phyloP scores from a whole-genome alignment of 169 alveolate genomes.

The Eimeria praecox region DNA sequence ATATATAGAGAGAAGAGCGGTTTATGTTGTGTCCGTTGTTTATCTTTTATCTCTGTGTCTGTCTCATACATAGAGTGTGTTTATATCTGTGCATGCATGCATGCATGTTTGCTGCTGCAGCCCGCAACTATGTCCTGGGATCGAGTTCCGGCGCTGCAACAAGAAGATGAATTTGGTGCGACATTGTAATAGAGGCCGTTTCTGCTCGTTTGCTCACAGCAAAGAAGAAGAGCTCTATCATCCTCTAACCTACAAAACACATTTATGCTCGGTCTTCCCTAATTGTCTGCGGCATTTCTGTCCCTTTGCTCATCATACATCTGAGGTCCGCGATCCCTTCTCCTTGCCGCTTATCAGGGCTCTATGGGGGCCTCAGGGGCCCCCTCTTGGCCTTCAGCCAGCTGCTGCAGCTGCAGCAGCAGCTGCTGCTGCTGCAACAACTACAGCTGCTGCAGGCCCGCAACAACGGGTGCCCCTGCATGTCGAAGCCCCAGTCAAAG shows the following conservation, averaged over 20 bases:
- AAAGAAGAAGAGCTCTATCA: constrained; percentile 88
- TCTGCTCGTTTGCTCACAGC: constrained; percentile 87
- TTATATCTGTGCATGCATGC: background rate
- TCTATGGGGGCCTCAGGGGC: constrained; percentile 10
- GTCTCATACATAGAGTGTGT: too few relatives aligned
- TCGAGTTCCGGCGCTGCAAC: constrained; percentile 83
- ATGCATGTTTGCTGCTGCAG: constrained; percentile 55
- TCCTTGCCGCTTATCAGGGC: constrained; percentile 53
- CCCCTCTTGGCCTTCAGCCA: constrained; percentile 17
- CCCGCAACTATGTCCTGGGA: constrained; percentile 87
- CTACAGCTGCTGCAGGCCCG: background rate
- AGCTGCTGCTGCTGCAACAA: constrained; percentile 27
- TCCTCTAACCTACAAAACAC: constrained; percentile 86
- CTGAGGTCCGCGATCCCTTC: constrained; percentile 80
- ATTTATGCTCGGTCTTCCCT: constrained; percentile 84
- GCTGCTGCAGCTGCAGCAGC: background rate
- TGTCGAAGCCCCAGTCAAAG: background rate
- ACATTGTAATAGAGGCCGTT: constrained; percentile 85
- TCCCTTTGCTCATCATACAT: constrained; percentile 85
- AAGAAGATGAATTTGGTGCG: constrained; percentile 87
- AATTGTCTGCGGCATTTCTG: constrained; percentile 86
- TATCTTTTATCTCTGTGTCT: too few relatives aligned
- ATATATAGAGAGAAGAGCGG: background rate
- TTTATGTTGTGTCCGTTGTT: background rate
- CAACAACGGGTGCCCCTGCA: constrained; percentile 10